Evolutionary conservation across 164 flowering plant genomes (phyloP).

Genomic region (Aristolochia fimbriata): DNA sequence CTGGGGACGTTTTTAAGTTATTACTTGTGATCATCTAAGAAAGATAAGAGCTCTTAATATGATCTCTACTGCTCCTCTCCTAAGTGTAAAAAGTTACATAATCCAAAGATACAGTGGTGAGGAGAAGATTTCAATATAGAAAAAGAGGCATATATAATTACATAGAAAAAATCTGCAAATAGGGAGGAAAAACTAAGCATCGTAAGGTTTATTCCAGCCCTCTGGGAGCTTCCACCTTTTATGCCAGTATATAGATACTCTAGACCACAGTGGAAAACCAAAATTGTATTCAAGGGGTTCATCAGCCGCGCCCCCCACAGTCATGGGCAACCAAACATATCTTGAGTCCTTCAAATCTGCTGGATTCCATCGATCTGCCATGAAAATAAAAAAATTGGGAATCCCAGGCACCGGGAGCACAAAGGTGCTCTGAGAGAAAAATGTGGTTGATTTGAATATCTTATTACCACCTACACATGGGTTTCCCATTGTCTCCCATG

Average conservation of each 20-base stretch:
- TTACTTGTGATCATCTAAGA: too few relatives aligned
- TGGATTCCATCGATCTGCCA: constrained; percentile 94
- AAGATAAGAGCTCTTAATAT: too few relatives aligned
- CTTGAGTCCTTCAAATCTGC: constrained; percentile 81
- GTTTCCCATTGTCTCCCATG: constrained; percentile 90
- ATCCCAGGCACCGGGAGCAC: constrained; percentile 62
- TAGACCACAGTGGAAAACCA: constrained; percentile 90
- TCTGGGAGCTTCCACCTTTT: constrained; percentile 77
- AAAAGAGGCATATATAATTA: not conserved
- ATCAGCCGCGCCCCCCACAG: constrained; percentile 72
- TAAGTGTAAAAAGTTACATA: too few relatives aligned
- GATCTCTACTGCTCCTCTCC: too few relatives aligned
- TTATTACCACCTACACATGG: constrained; percentile 89
- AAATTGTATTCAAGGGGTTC: constrained; percentile 72
- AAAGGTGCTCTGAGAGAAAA: constrained; percentile 80
- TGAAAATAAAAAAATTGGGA: constrained; percentile 61
- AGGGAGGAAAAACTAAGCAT: not conserved
- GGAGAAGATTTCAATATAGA: not conserved
- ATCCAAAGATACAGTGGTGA: not conserved
- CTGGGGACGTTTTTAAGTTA: too few relatives aligned
- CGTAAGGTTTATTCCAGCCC: constrained; percentile 21
- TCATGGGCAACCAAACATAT: constrained; percentile 87
- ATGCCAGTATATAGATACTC: constrained; percentile 97
- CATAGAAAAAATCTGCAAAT: not conserved
- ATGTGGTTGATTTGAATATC: constrained; percentile 54